phyloP scores from a whole-genome alignment of 2,329 filamentous ascomycete genomes.

The Keithomyces neogunnii region DNA sequence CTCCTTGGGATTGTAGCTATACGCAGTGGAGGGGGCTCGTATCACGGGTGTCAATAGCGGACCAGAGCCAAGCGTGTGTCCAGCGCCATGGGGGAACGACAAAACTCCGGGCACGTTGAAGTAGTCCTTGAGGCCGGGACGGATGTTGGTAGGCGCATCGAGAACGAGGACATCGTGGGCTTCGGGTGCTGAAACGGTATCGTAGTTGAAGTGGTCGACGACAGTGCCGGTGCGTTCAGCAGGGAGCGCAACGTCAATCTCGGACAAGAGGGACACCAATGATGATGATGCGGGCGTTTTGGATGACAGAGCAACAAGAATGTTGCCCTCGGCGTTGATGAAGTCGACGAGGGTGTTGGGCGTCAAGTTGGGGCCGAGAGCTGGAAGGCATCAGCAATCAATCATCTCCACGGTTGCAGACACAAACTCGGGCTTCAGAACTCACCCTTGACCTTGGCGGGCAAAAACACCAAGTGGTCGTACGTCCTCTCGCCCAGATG shows the following conservation, averaged over 20 bases:
- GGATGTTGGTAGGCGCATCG: slow-evolving; percentile 55
- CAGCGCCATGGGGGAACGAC: slow-evolving; percentile 74
- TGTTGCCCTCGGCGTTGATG: slow-evolving; percentile 83
- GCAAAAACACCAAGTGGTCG: slow-evolving; percentile 85
- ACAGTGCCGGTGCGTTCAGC: slow-evolving; percentile 76
- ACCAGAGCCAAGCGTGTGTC: slow-evolving; percentile 71
- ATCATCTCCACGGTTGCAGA: neutral
- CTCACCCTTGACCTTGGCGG: slow-evolving; percentile 79
- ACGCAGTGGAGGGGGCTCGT: slow-evolving; percentile 74
- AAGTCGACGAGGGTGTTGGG: slow-evolving; percentile 85
- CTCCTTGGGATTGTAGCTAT: slow-evolving; percentile 91
- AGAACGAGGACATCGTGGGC: slow-evolving; percentile 84
- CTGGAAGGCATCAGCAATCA: slow-evolving; percentile 31
- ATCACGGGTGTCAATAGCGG: slow-evolving; percentile 75
- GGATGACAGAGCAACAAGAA: slow-evolving; percentile 77
- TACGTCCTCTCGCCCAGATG: slow-evolving; percentile 78
- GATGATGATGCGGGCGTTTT: slow-evolving; percentile 60
- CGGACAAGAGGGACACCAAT: slow-evolving; percentile 69
- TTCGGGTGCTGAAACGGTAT: slow-evolving; percentile 65
- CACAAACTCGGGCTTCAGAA: slow-evolving; percentile 12
- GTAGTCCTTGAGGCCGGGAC: slow-evolving; percentile 65
- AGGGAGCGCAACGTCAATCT: slow-evolving; percentile 85
- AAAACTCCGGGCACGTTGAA: slow-evolving; percentile 57
- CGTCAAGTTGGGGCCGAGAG: slow-evolving; percentile 80
- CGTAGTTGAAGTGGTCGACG: slow-evolving; percentile 95